Conservation (phyloP, 768 basidiomycete genomes). For the Hericium coralloides region DNA sequence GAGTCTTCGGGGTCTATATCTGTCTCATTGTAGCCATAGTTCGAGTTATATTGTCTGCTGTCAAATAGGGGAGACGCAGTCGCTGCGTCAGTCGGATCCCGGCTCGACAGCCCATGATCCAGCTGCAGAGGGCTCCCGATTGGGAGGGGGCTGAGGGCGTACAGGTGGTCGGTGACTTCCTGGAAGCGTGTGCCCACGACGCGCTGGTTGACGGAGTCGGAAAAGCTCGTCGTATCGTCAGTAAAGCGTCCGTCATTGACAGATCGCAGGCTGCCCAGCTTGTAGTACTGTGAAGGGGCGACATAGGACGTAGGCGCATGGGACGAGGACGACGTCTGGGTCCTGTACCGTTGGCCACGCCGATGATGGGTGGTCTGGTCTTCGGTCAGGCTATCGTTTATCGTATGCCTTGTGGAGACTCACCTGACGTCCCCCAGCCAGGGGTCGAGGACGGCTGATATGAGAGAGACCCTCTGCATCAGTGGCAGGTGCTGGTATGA, state of each 20-base stretch:
- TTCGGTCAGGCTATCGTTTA: neutral
- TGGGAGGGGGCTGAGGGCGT: constrained; percentile 47
- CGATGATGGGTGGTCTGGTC: constrained; percentile 31
- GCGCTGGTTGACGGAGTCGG: constrained; percentile 54
- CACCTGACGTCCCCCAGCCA: constrained; percentile 24
- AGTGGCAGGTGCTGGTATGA: constrained; percentile 24
- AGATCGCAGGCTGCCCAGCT: constrained; percentile 52
- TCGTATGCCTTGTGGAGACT: neutral
- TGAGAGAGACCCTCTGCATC: constrained; percentile 38
- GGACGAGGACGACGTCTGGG: constrained; percentile 53
- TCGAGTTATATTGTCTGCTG: constrained; percentile 45
- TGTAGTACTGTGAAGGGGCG: constrained; percentile 74
- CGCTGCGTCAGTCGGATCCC: constrained; percentile 8
- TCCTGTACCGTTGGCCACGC: constrained; percentile 47
- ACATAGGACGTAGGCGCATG: constrained; percentile 71
- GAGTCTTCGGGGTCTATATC: constrained; percentile 11
- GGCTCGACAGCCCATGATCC: constrained; percentile 39
- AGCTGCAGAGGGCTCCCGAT: constrained; percentile 48
- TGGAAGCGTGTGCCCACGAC: constrained; percentile 63
- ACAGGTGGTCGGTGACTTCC: constrained; percentile 58
- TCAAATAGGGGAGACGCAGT: constrained; percentile 37
- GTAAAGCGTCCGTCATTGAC: constrained; percentile 52
- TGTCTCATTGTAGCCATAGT: constrained; percentile 25
- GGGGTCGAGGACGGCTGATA: constrained; percentile 62
- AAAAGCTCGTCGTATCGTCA: constrained; percentile 37